These are phyloP conservation scores for Umbelopsis isabellina DNA, from an alignment of 192 early-diverging fungal genomes.

Conservation along the genomic window DNA sequence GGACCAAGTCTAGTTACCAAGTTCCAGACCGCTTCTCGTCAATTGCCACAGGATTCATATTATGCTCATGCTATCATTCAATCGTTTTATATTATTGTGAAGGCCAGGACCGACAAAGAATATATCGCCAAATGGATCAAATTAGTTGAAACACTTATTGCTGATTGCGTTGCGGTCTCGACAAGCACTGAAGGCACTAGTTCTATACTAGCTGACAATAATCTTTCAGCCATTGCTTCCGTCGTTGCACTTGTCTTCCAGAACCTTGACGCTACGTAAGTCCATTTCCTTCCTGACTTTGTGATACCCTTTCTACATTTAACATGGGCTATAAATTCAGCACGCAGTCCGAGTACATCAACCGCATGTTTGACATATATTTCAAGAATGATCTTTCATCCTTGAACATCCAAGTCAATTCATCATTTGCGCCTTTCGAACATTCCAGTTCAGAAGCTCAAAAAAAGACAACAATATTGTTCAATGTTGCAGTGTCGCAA, in stretches of 20 bases:
- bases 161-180: conserved; percentile 45
- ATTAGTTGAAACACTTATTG: conserved; percentile 43
- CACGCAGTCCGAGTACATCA: conserved; percentile 46
- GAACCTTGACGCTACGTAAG: conserved; percentile 50
- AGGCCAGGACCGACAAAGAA: conserved; percentile 34
- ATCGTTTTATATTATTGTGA: conserved; percentile 46
- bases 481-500: conserved; percentile 25
- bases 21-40: conserved; percentile 41
- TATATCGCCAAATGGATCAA: conserved; percentile 49
- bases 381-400: conserved; percentile 40
- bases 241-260: conserved; percentile 47
- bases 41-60: conserved; percentile 27
- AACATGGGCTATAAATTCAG: conserved; percentile 22
- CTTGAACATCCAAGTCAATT: conserved; percentile 17
- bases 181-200: conserved; percentile 26
- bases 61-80: conserved; percentile 54
- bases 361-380: conserved; percentile 49
- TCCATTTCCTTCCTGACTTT: background rate
- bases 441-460: conserved; percentile 20
- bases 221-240: conserved; percentile 42
- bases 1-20: conserved; percentile 53
- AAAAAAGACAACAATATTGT: conserved; percentile 21
- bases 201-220: conserved; percentile 32
- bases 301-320: background rate
- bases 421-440: background rate